A percentile compares a stretch with the other conserved stretches of the same genome.
Conservation (phyloP, 169 alveolate genomes). For the Plasmodium chabaudi region DNA sequence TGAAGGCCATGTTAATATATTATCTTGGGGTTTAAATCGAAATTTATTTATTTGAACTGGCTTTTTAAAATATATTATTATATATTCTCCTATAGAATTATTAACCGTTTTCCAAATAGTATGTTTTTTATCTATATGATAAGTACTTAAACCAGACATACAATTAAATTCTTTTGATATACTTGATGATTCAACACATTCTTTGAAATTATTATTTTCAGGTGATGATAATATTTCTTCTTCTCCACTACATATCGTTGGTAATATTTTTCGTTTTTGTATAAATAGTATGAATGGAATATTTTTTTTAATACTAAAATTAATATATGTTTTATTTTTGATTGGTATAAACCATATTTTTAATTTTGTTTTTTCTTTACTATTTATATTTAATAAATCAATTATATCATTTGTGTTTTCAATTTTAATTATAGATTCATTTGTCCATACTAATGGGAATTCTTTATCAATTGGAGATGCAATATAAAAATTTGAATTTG, state of each 20-base stretch:
- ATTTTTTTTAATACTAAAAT: constrained; percentile 17
- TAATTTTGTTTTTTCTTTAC: constrained; percentile 1
- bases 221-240: constrained; percentile 38
- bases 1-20: constrained; percentile 82
- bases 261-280: constrained; percentile 41
- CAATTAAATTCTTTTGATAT: constrained; percentile 77
- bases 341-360: constrained; percentile 35
- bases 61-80: constrained; percentile 76
- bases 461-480: constrained; percentile 73
- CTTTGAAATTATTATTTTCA: constrained; percentile 10
- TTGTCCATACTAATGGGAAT: constrained; percentile 74
- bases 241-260: constrained; percentile 46
- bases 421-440: constrained; percentile 77
- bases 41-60: constrained; percentile 80
- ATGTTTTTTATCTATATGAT: constrained; percentile 77
- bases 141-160: constrained; percentile 77
- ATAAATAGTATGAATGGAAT: constrained; percentile 39
- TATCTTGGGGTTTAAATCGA: constrained; percentile 81
- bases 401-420: constrained; percentile 57
- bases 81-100: constrained; percentile 79
- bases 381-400: constrained; percentile 9
- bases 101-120: constrained; percentile 78
- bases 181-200: constrained; percentile 34
- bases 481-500: constrained; percentile 79
- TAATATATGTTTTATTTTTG: constrained; percentile 25